Conservation (phyloP, 495 filamentous ascomycete genomes). For the Penicillium samsonianum region DNA sequence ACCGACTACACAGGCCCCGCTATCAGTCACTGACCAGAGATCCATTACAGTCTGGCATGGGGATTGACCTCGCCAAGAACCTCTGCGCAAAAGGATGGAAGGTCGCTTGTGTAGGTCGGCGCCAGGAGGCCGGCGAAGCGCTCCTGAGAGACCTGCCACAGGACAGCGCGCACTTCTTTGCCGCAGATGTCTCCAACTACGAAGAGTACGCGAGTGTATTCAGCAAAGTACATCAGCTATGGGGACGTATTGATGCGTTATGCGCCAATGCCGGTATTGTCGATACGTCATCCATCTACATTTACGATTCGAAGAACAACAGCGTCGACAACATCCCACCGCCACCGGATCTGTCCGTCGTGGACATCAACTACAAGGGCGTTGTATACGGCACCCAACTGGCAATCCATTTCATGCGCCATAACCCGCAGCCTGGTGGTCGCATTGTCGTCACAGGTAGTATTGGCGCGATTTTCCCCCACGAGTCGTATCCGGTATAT, state of each 20-base stretch:
- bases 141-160: constrained; percentile 16
- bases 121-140: constrained; percentile 20
- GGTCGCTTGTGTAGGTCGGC: constrained; percentile 30
- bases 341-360: constrained; percentile 25
- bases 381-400: constrained; percentile 32
- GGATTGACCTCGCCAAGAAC: constrained; percentile 25
- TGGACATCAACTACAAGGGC: constrained; percentile 34
- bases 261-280: constrained; percentile 33
- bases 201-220: constrained; percentile 25
- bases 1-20: too few relatives aligned
- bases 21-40: neutral
- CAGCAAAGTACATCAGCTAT: constrained; percentile 18
- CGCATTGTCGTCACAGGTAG: constrained; percentile 32
- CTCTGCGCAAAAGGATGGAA: constrained; percentile 29
- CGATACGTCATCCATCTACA: constrained; percentile 31
- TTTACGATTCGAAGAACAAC: constrained; percentile 19
- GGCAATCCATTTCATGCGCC: constrained; percentile 36
- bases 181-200: constrained; percentile 31
- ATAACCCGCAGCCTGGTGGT: constrained; percentile 31
- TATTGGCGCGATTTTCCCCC: constrained; percentile 30
- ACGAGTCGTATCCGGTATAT: constrained; percentile 31
- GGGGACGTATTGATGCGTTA: constrained; percentile 31
- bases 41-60: constrained; percentile 31
- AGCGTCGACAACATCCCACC: constrained; percentile 28
- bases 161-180: constrained; percentile 25